These are phyloP conservation scores for Ganoderma lucidum DNA, from an alignment of 1,284 basidiomycete genomes.

Conservation along the genomic window DNA sequence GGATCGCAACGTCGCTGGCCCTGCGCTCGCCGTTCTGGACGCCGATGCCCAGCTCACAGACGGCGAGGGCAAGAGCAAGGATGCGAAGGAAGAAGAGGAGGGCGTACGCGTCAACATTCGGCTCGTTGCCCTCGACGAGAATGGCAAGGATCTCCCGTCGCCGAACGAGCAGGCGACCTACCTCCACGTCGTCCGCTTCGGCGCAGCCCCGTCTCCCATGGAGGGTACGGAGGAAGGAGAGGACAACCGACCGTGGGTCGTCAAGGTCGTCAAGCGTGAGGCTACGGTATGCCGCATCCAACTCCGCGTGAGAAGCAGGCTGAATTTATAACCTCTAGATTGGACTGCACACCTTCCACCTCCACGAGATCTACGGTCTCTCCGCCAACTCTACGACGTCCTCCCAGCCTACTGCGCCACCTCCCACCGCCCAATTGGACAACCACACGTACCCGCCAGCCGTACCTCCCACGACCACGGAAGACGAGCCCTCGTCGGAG, in stretches of 20 bases:
- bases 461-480: constrained; percentile 45
- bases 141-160: constrained; percentile 67
- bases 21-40: constrained; percentile 80
- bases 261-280: constrained; percentile 89
- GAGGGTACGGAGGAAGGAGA: constrained; percentile 43
- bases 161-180: constrained; percentile 89
- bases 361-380: constrained; percentile 92
- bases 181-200: constrained; percentile 83
- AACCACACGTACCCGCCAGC: constrained; percentile 53
- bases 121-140: constrained; percentile 78
- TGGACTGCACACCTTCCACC: constrained; percentile 88
- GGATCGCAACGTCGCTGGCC: constrained; percentile 65
- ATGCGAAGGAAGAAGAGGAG: constrained; percentile 57
- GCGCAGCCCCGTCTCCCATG: constrained; percentile 45
- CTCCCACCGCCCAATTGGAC: constrained; percentile 41
- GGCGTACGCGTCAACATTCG: constrained; percentile 81
- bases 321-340: constrained; percentile 56
- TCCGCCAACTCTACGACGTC: constrained; percentile 62
- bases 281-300: constrained; percentile 62
- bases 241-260: constrained; percentile 77
- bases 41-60: constrained; percentile 49
- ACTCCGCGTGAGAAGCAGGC: constrained; percentile 12
- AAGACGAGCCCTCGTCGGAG: constrained; percentile 84
- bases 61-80: constrained; percentile 50
- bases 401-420: constrained; percentile 50